Base-by-base conservation (phyloP, 331 rosid genomes). In the Erythrophleum ivorense region DNA sequence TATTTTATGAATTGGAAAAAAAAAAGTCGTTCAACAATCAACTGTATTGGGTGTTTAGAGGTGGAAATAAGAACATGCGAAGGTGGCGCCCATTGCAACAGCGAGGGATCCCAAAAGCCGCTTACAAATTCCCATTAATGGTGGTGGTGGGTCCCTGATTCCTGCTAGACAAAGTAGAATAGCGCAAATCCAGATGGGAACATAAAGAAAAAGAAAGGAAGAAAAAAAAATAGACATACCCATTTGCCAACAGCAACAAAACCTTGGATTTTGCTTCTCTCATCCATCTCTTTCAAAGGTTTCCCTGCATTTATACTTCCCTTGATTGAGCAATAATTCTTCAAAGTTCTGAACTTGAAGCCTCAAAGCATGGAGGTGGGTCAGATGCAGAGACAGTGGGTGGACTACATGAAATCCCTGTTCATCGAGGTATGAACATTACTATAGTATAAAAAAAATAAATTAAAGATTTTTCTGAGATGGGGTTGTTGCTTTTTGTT, bases 341-440 rank as follows among this genome's bases (percentile, higher is more conserved):
- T 86, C 75, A 86, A 86, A 81, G 62, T 94, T 57, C 90, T 78
- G 74, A 86, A 60, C 81, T 86, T 85, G 69, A 86, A 76, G 68
- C 24, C 77, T 73, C 83, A 73, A 82, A 78, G 29, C 77, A 96
- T 96, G 98, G 99, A 96, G 48, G 95, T 94, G 87, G 97, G 85
- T 80, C 97, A 88, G 93, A 91, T 94, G 98, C 93, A 78, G 84
- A 92, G 97, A 87, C 97, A 89, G 89, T 94, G 92, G 95, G 78
- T 89, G 60, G 97, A 92, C 73, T 90, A 89, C 89, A 88, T 88
- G 63, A 91, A 87, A 73, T 87, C 97, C 79, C 69, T 92, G 91
- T 85, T 94, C 76, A 5, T 75, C 57, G 98, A 96, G 97, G 99
- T 96, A 85, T 79, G 54, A 77, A 60, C 21, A 14, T 54, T 49